A percentile compares a stretch with the other conserved stretches of the same genome.
These are phyloP conservation scores for Lasiosphaeria ovina DNA, from an alignment of 495 filamentous ascomycete genomes.

Conservation along the genomic window DNA sequence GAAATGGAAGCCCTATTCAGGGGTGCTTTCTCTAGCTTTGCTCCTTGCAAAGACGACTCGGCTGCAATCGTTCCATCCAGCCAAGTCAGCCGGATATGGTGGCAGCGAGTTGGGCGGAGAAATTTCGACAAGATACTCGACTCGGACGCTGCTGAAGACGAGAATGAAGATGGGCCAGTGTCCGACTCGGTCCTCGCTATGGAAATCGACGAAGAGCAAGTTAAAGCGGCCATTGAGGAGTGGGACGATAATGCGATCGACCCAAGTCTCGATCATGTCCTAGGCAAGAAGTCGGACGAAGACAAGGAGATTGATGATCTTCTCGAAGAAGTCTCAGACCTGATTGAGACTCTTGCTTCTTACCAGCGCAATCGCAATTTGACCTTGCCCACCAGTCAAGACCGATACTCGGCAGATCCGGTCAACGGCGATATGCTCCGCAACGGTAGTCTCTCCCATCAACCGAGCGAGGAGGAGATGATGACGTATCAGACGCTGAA, in stretches of 20 bases:
- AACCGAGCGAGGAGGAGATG: conserved; percentile 62
- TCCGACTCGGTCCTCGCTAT: conserved; percentile 20
- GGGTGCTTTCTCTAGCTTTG: conserved; percentile 84
- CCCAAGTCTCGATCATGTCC: conserved; percentile 49
- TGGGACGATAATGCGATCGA: conserved; percentile 51
- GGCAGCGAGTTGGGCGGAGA: conserved; percentile 70
- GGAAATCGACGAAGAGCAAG: conserved; percentile 45
- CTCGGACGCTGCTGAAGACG: conserved; percentile 39
- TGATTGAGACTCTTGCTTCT: conserved; percentile 81
- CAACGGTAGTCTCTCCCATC: conserved; percentile 45
- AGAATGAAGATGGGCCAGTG: conserved; percentile 26
- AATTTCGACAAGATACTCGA: conserved; percentile 49
- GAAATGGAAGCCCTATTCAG: conserved; percentile 74
- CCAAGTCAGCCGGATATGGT: conserved; percentile 78
- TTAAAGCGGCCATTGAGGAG: conserved; percentile 47
- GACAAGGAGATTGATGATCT: conserved; percentile 71
- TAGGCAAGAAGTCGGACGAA: conserved; percentile 48
- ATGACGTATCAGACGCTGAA: conserved; percentile 73
- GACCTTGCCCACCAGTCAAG: conserved; percentile 52
- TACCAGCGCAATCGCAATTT: conserved; percentile 81
- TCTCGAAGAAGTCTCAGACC: conserved; percentile 73
- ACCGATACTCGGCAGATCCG: conserved; percentile 47
- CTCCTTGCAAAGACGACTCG: conserved; percentile 77
- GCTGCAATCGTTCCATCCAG: conserved; percentile 69
- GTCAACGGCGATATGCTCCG: conserved; percentile 52